A percentile compares a stretch with the other conserved stretches of the same genome.
phyloP scores from a whole-genome alignment of 192 early-diverging fungal species.

The Coemansia nantahalensis region DNA sequence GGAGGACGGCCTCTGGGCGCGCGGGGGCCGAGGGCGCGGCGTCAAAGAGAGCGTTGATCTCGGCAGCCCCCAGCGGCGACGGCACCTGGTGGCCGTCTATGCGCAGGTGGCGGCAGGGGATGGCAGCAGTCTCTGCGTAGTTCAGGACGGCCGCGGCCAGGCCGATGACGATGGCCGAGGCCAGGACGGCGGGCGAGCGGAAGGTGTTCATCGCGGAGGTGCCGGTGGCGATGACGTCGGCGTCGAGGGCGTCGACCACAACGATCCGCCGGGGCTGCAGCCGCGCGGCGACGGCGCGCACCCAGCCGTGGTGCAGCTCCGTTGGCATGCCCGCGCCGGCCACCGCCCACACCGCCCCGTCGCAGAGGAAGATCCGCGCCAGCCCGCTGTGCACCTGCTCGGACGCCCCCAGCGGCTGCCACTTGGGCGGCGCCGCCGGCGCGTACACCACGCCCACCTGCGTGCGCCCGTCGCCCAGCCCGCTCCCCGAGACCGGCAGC shows the following conservation, averaged over 20 bases:
- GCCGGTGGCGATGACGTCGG: not conserved
- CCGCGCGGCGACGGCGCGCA: constrained; percentile 9
- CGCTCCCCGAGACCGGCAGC: constrained; percentile 1
- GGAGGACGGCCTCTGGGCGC: not conserved
- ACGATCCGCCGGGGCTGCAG: constrained; percentile 23
- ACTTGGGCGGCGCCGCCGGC: constrained; percentile 7
- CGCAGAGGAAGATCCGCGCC: constrained; percentile 15
- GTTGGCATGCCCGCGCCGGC: constrained; percentile 11
- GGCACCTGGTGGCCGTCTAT: not conserved
- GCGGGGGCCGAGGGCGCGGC: not conserved
- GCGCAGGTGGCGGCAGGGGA: constrained; percentile 33
- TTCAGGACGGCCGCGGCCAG: constrained; percentile 43
- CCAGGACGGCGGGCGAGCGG: constrained; percentile 41
- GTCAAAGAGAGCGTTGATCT: constrained; percentile 27
- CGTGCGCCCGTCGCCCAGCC: not conserved
- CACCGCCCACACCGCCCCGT: constrained; percentile 11
- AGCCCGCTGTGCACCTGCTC: constrained; percentile 22
- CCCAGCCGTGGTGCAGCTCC: constrained; percentile 47
- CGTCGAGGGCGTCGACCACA: constrained; percentile 14
- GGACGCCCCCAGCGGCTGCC: constrained; percentile 3
- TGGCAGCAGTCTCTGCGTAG: constrained; percentile 20
- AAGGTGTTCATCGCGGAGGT: constrained; percentile 6
- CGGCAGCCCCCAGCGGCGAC: not conserved
- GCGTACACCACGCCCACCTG: constrained; percentile 34
- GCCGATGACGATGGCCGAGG: constrained; percentile 24